Evolutionary conservation across 1,284 basidiomycete species (phyloP).

Genomic region (Cutaneotrichosporon spelunceum): DNA sequence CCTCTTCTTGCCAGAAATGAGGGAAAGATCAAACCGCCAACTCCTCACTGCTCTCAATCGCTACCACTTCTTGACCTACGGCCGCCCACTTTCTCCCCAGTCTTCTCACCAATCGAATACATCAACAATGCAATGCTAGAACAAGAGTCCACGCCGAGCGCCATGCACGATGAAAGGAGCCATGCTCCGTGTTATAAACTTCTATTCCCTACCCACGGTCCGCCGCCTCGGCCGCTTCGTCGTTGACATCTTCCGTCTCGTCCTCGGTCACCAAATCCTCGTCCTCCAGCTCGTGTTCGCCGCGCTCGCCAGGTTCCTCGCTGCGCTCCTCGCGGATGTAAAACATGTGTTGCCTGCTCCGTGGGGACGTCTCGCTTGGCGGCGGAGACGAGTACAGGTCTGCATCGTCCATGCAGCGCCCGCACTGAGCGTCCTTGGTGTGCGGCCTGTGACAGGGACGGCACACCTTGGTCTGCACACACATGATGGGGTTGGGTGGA

Average conservation of each 20-base stretch:
- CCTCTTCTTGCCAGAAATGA: too few species aligned
- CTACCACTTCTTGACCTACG: too few species aligned
- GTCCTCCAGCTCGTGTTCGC: not conserved
- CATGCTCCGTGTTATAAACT: not conserved
- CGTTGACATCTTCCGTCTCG: slow-evolving; percentile 2
- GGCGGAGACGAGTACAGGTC: slow-evolving; percentile 16
- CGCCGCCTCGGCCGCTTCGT: slow-evolving; percentile 8
- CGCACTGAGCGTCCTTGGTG: slow-evolving; percentile 24
- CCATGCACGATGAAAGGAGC: slow-evolving; percentile 6
- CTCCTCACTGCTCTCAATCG: too few species aligned
- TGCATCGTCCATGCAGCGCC: slow-evolving; percentile 24
- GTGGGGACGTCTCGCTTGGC: slow-evolving; percentile 14
- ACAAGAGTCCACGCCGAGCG: not conserved
- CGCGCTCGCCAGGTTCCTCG: not conserved
- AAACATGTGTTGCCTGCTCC: slow-evolving; percentile 1
- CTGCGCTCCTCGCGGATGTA: not conserved
- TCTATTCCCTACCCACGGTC: slow-evolving; percentile 1
- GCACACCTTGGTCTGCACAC: slow-evolving; percentile 22
- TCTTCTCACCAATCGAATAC: not conserved
- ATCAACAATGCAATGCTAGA: slow-evolving; percentile 8
- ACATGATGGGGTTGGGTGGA: slow-evolving; percentile 54
- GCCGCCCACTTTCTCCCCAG: too few species aligned
- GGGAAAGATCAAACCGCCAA: too few species aligned
- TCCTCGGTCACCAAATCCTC: not conserved
- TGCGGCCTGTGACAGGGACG: slow-evolving; percentile 27